Base-by-base conservation (phyloP, 177 flowering plant genomes). In the Vitis hybrid region DNA sequence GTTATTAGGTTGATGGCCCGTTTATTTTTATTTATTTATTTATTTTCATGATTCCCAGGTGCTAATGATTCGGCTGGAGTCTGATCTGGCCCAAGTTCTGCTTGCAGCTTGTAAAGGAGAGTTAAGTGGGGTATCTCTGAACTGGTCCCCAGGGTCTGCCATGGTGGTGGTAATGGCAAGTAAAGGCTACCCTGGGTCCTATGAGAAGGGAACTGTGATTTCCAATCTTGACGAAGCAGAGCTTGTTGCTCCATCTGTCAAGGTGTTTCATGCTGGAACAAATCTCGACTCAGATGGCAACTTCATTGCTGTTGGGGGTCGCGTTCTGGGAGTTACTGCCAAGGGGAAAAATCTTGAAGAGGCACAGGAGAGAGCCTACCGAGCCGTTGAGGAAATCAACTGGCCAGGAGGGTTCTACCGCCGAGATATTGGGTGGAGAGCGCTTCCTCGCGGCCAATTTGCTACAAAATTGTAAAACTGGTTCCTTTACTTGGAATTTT, bases 151-250 rank as follows among this genome's bases (percentile, higher is more conserved):
- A 11, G 99, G 91, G 5, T 86, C 97, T 16, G 92, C 99, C 58
- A 93, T 93, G 98, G 96, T 95, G 49, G 96, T 95, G 67, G 99
- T 95, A 53, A 87, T 95, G 96, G 99, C 99, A 45, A 93, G 96
- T 70, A 78, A 80, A 6, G 99, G 99, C 51, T 95, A 95, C 74
- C 99, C 96, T 10, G 99, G 98, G 48, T 20, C 79, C 68, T 93
- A 90, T 60, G 72, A 84, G 73, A 95, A 90, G 74, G 97, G 96
- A 12, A 80, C 89, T 13, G 72, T 87, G 14, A 91, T 93, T 26
- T 80, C 58, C 20, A 90, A 93, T 67, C 79, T 95, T 13, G 92
- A 91, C 69, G 93, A 89, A 66, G 97, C 97, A 26, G 98, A 93
- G 72, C 55, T 64, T 52, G 90, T 84, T 20, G 86, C 88, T 72